phyloP scores from a whole-genome alignment of 2,329 filamentous ascomycete genomes.

The Coniosporium uncinatum region DNA sequence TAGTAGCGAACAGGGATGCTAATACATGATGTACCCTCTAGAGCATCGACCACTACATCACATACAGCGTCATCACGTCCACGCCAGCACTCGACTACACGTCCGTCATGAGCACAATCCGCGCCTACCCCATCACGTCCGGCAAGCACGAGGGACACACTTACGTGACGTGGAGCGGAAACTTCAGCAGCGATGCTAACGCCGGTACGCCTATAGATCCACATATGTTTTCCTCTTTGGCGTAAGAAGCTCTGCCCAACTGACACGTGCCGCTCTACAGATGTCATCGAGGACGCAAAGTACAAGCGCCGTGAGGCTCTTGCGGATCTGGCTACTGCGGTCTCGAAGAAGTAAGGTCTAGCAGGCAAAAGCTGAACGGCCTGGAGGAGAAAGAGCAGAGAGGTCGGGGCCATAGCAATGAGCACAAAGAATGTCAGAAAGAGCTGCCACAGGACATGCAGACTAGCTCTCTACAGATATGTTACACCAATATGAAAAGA shows the following conservation, averaged over 20 bases:
- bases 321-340: conserved; percentile 42
- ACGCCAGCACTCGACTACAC: conserved; percentile 61
- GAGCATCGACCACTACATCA: conserved; percentile 71
- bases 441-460: too few species aligned
- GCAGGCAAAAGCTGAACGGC: too few species aligned
- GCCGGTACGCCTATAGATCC: conserved; percentile 44
- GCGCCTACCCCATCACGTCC: conserved; percentile 59
- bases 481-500: too few species aligned
- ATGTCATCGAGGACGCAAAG: conserved; percentile 68
- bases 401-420: too few species aligned
- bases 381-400: too few species aligned
- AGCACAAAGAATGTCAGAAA: too few species aligned
- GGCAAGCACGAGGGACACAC: conserved; percentile 59
- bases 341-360: too few species aligned
- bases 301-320: conserved; percentile 72
- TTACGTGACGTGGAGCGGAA: conserved; percentile 63
- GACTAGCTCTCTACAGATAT: too few species aligned
- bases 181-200: conserved; percentile 67
- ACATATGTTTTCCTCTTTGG: background rate
- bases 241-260: background rate
- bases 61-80: conserved; percentile 65
- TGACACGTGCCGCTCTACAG: conserved; percentile 27
- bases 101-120: conserved; percentile 60
- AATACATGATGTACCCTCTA: too few species aligned
- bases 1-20: background rate